Evolutionary conservation across 2,329 filamentous ascomycete species (phyloP).

Genomic region (Stagonosporopsis chrysanthemi): DNA sequence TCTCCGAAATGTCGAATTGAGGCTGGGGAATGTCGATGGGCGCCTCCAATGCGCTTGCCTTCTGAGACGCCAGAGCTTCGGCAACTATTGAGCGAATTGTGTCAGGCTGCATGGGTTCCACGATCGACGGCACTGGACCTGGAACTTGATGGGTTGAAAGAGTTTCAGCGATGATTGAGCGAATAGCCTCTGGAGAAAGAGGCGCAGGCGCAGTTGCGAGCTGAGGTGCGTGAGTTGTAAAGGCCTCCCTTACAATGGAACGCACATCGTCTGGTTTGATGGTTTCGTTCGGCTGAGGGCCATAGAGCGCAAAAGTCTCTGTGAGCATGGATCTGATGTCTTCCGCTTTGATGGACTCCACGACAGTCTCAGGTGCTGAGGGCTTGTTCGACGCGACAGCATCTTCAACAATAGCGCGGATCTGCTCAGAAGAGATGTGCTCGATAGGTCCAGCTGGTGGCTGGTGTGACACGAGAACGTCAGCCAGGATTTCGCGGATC

Average conservation of each 20-base stretch:
- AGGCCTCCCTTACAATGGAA: constrained; percentile 62
- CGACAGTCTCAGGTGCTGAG: constrained; percentile 21
- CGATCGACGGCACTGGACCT: constrained; percentile 25
- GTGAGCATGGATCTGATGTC: constrained; percentile 39
- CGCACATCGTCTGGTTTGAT: constrained; percentile 41
- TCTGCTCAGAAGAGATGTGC: constrained; percentile 70
- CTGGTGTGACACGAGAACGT: constrained; percentile 65
- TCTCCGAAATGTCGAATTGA: constrained; percentile 51
- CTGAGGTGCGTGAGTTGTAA: constrained; percentile 54
- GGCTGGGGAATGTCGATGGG: constrained; percentile 47
- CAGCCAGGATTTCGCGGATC: constrained; percentile 66
- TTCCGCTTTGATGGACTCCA: constrained; percentile 37
- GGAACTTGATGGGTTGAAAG: constrained; percentile 34
- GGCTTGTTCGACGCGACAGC: constrained; percentile 62
- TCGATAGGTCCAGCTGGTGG: constrained; percentile 35
- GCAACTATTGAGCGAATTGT: constrained; percentile 46
- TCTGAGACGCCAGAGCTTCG: constrained; percentile 44
- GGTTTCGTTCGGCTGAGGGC: constrained; percentile 51
- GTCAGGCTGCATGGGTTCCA: constrained; percentile 43
- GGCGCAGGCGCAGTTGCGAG: constrained; percentile 23
- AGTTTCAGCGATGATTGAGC: constrained; percentile 39
- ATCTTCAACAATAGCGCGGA: constrained; percentile 67
- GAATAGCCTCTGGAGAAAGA: constrained; percentile 36
- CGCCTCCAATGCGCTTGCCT: constrained; percentile 39
- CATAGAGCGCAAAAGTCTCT: constrained; percentile 31